These are phyloP conservation scores for Penicillium ochrochloron DNA, from an alignment of 495 filamentous ascomycete species.

Conservation along the genomic window DNA sequence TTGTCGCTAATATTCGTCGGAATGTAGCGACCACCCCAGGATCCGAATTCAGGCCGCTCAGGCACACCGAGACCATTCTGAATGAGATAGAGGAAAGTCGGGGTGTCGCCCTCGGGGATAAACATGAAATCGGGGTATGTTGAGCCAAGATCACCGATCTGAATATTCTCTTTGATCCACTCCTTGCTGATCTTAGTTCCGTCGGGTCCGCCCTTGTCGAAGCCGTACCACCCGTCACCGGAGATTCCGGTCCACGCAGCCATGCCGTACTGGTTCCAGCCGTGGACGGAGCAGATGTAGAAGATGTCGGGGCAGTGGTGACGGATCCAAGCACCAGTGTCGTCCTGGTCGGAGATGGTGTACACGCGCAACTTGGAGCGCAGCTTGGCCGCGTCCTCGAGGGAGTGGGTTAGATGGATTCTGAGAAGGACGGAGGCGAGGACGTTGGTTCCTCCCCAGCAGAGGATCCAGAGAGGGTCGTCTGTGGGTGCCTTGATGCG, in stretches of 20 bases:
- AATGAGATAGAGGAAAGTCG: slow-evolving; percentile 51
- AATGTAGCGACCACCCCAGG: slow-evolving; percentile 53
- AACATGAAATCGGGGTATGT: slow-evolving; percentile 48
- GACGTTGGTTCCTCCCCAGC: slow-evolving; percentile 55
- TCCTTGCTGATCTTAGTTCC: slow-evolving; percentile 39
- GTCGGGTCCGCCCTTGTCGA: slow-evolving; percentile 52
- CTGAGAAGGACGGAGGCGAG: slow-evolving; percentile 47
- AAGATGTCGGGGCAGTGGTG: slow-evolving; percentile 48
- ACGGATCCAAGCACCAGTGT: slow-evolving; percentile 54
- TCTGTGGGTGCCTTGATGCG: slow-evolving; percentile 31
- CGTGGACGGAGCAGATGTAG: slow-evolving; percentile 52
- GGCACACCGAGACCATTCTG: slow-evolving; percentile 52
- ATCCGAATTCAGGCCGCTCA: slow-evolving; percentile 49
- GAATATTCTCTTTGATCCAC: slow-evolving; percentile 54
- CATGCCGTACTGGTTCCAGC: slow-evolving; percentile 53
- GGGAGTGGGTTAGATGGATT: slow-evolving; percentile 33
- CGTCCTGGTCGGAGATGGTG: slow-evolving; percentile 55
- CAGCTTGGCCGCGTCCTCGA: slow-evolving; percentile 35
- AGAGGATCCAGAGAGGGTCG: slow-evolving; percentile 48
- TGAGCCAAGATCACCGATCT: slow-evolving; percentile 45
- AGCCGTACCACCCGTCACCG: slow-evolving; percentile 49
- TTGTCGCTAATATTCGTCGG: slow-evolving; percentile 14
- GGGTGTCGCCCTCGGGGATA: slow-evolving; percentile 54
- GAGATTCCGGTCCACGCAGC: slow-evolving; percentile 54
- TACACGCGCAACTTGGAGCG: slow-evolving; percentile 50